Evolutionary conservation across 1,284 basidiomycete species (phyloP), one percentile per base, ranked within the genome.

Genomic region (Trichosporon coremiiforme): DNA sequence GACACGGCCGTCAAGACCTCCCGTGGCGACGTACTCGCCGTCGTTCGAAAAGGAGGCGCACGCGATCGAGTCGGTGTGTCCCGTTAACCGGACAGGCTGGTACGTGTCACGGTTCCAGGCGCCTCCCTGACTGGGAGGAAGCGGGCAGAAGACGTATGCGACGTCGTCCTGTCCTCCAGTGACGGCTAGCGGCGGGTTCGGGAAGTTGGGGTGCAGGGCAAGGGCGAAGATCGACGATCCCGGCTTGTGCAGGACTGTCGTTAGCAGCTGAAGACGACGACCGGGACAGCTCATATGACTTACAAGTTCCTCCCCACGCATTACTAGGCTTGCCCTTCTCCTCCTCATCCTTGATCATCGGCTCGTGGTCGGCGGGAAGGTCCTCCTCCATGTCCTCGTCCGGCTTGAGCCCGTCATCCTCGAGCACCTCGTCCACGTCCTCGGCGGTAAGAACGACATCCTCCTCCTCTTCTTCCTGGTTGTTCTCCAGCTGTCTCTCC

Each of bases 141-240:
- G 69, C 0, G 83, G 83, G 33, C 74, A 82, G 75, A 95, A 99
- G 75, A 99, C 88, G 84, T 93, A 98, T 20, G 92, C 96, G 0
- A 92, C 82, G 80, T 99, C 96, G 81, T 99, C 97, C 84, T 97
- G 95, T 31, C 95, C 96, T 35, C 97, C 97, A 0, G 93, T 94
- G 31, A 90, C 90, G 4, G 93, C 94, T 35, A 98, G 85, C 1
- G 92, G 89, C 68, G 91, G 89, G 35, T 90, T 90, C 0, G 95
- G 94, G 76, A 83, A 86, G 7, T 69, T 70, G 0, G 87, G 87
- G 82, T 99, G 97, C 55, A 90, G 87, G 10, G 93, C 85, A 47
- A 99, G 86, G 63, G 90, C 85, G 81, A 98, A 99, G 63, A 98
- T 91, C 6, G 96, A 94, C 55, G 76, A 76, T 63, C 76, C 81